Percentiles rank a stretch among this genome's conserved stretches.
phyloP scores from a whole-genome alignment of 805 yeast genomes.

The Barnettozyma populi region DNA sequence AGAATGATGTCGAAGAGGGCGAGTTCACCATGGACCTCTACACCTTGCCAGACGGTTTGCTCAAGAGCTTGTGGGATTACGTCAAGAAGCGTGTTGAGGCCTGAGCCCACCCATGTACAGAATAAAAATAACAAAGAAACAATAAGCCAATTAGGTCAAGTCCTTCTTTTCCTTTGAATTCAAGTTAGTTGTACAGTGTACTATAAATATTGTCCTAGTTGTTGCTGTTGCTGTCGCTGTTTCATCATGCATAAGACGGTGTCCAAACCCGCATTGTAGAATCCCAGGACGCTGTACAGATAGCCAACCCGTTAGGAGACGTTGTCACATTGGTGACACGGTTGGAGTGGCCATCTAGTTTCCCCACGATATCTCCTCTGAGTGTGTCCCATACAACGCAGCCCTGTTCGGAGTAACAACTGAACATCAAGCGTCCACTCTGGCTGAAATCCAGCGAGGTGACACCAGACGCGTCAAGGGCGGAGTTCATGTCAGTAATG shows the following conservation, averaged over 20 bases:
- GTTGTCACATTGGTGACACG: constrained; percentile 58
- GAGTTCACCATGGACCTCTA: constrained; percentile 95
- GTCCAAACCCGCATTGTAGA: constrained; percentile 65
- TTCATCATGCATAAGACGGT: constrained; percentile 25
- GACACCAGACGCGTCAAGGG: constrained; percentile 60
- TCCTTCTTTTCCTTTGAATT: not conserved
- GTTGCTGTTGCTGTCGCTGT: too few species aligned
- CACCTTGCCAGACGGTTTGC: constrained; percentile 84
- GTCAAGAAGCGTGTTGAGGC: constrained; percentile 61
- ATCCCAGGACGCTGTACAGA: constrained; percentile 82
- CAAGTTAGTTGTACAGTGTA: not conserved
- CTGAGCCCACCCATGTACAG: not conserved
- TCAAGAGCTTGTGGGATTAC: constrained; percentile 92
- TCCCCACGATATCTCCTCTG: constrained; percentile 58
- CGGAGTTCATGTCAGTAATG: constrained; percentile 15
- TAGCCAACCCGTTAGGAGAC: constrained; percentile 69
- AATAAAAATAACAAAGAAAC: not conserved
- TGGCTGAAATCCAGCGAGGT: constrained; percentile 65
- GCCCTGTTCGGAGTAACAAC: constrained; percentile 70
- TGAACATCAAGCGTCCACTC: constrained; percentile 70
- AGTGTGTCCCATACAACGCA: constrained; percentile 76
- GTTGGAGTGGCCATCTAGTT: constrained; percentile 58
- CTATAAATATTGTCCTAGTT: not conserved
- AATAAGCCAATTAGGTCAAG: not conserved
- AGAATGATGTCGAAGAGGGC: constrained; percentile 93